These are phyloP conservation scores for Thalassiosira exigua DNA, from an alignment of 352 stramenopile species.

Conservation along the genomic window DNA sequence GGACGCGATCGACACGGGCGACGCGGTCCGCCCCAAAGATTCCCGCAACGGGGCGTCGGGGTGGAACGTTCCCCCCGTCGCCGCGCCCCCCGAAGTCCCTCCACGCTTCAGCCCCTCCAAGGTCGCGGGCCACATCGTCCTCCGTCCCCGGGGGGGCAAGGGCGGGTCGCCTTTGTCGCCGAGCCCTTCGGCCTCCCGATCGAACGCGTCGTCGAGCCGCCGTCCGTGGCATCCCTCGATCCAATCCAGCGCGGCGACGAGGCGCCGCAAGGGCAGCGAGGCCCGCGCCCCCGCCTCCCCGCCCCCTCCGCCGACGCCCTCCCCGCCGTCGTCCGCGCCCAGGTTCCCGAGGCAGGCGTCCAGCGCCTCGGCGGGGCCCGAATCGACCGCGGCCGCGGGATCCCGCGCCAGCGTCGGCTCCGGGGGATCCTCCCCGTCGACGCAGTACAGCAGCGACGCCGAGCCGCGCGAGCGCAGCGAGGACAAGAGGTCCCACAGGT, in stretches of 20 bases:
- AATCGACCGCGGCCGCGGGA: conserved; percentile 39
- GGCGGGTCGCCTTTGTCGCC: conserved; percentile 28
- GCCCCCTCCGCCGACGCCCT: conserved; percentile 54
- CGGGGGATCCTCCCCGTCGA: conserved; percentile 33
- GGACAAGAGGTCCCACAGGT: conserved; percentile 72
- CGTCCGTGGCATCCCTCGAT: conserved; percentile 51
- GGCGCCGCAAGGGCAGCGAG: conserved; percentile 30
- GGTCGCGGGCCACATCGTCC: conserved; percentile 55
- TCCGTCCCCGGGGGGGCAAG: conserved; percentile 31
- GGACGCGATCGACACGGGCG: conserved; percentile 15
- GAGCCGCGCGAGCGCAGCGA: conserved; percentile 53
- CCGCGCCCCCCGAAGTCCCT: conserved; percentile 4
- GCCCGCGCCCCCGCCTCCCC: conserved; percentile 5
- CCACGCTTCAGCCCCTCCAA: conserved; percentile 32
- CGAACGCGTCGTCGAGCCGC: conserved; percentile 30
- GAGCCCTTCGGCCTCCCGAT: conserved; percentile 14
- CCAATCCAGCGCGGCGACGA: conserved; percentile 50
- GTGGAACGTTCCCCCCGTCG: conserved; percentile 27
- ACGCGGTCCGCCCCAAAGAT: conserved; percentile 9
- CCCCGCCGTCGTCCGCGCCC: conserved; percentile 4
- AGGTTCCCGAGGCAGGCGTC: conserved; percentile 36
- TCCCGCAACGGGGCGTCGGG: conserved; percentile 40
- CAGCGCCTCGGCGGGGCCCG: conserved; percentile 53
- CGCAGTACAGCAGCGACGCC: conserved; percentile 52
- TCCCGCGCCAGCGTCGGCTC: conserved; percentile 34